A percentile compares a stretch with the other conserved stretches of the same genome.
Evolutionary conservation across 495 filamentous ascomycete genomes (phyloP).

Genomic region (Podospora fimiseda): DNA sequence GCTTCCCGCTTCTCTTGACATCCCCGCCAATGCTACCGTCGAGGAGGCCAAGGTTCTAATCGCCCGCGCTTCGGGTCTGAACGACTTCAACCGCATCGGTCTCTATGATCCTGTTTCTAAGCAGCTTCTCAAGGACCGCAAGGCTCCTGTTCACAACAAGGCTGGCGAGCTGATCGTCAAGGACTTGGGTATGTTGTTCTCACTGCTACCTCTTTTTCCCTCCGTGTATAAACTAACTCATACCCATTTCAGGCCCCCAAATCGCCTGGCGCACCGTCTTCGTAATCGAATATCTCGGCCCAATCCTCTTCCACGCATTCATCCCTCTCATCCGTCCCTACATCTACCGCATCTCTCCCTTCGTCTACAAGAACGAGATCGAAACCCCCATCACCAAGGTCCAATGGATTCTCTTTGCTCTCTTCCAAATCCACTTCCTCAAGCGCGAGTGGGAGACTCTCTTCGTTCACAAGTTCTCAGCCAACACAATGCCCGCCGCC

Average conservation of each 20-base stretch:
- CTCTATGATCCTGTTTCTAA: conserved; percentile 65
- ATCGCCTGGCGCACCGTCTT: conserved; percentile 93
- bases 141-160: conserved; percentile 50
- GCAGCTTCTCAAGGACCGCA: conserved; percentile 52
- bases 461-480: conserved; percentile 92
- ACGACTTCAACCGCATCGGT: conserved; percentile 58
- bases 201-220: neutral
- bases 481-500: conserved; percentile 79
- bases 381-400: conserved; percentile 48
- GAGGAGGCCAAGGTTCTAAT: conserved; percentile 50
- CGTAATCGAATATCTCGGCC: conserved; percentile 89
- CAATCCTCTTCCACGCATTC: conserved; percentile 76
- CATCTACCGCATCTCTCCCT: conserved; percentile 60
- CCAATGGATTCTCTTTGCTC: conserved; percentile 63
- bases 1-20: conserved; percentile 60
- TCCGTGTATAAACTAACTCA: conserved; percentile 8
- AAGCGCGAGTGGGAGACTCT: conserved; percentile 94
- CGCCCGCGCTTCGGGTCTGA: conserved; percentile 37
- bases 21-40: conserved; percentile 53
- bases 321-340: conserved; percentile 64
- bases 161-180: conserved; percentile 78
- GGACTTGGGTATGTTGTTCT: conserved; percentile 66
- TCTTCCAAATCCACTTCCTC: conserved; percentile 76
- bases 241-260: conserved; percentile 61
- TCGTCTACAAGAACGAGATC: conserved; percentile 32